Evolutionary conservation across 2,329 filamentous ascomycete genomes (phyloP).

Genomic region (Ceratocystiopsis minuta): DNA sequence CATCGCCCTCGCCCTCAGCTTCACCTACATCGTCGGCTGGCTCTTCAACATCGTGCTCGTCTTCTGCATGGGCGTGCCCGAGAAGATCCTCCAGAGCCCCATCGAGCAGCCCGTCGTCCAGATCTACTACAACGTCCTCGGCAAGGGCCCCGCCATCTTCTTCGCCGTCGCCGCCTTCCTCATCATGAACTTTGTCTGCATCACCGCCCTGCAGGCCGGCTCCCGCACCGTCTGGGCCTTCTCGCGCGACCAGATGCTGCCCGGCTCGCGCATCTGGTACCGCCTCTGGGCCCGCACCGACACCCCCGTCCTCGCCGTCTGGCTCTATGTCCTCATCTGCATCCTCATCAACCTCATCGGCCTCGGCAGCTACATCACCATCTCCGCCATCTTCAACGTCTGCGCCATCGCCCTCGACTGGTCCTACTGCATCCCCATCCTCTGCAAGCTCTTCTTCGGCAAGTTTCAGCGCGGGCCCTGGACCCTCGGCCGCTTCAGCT

Average conservation of each 20-base stretch:
- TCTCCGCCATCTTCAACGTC: constrained; percentile 34
- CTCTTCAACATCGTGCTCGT: constrained; percentile 40
- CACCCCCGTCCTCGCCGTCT: constrained; percentile 34
- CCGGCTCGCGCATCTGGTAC: constrained; percentile 28
- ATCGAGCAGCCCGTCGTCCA: constrained; percentile 35
- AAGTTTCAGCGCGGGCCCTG: constrained; percentile 33
- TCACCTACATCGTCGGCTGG: constrained; percentile 36
- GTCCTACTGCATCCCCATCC: constrained; percentile 37
- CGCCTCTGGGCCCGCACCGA: constrained; percentile 28
- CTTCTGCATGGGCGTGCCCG: constrained; percentile 35
- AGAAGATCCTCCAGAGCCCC: constrained; percentile 24
- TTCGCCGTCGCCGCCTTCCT: constrained; percentile 38
- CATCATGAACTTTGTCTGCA: constrained; percentile 40
- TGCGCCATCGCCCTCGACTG: constrained; percentile 36
- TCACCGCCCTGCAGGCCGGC: constrained; percentile 35
- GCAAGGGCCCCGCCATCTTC: constrained; percentile 32
- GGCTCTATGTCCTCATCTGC: constrained; percentile 35
- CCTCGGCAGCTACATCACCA: constrained; percentile 34
- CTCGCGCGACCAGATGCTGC: constrained; percentile 31
- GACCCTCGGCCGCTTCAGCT: constrained; percentile 26
- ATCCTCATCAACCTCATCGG: constrained; percentile 40
- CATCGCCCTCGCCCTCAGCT: constrained; percentile 34
- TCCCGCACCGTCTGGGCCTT: constrained; percentile 37
- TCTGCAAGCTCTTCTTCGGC: constrained; percentile 30
- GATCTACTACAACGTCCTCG: constrained; percentile 39